phyloP scores from a whole-genome alignment of 345 rosid species.

The Theobroma cacao region DNA sequence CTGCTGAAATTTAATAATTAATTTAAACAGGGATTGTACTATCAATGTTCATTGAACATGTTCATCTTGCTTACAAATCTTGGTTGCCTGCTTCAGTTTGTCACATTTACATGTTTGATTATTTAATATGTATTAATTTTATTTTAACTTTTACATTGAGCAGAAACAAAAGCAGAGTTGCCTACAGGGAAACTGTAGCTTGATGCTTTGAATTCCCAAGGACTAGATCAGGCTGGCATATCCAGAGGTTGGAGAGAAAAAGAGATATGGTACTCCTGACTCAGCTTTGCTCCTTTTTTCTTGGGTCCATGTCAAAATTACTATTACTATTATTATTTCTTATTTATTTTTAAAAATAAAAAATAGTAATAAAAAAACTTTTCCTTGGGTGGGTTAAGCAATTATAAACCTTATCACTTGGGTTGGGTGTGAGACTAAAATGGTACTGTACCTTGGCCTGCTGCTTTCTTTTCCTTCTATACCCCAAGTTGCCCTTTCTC shows the following conservation, averaged over 20 bases:
- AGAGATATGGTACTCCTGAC: neutral
- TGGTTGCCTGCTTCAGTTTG: conserved; percentile 5
- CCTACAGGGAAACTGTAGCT: neutral
- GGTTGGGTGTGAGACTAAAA: neutral
- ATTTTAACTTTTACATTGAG: neutral
- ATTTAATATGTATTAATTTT: neutral
- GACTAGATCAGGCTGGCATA: conserved; percentile 16
- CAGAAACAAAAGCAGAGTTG: neutral
- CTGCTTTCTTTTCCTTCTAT: neutral
- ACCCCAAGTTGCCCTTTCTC: neutral
- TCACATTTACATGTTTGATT: neutral
- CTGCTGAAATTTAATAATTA: neutral
- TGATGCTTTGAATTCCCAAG: conserved; percentile 37
- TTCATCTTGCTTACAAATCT: neutral
- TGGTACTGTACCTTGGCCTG: neutral
- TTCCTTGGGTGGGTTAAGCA: neutral
- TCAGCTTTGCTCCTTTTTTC: neutral
- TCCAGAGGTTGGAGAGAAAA: neutral
- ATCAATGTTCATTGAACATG: conserved; percentile 35
- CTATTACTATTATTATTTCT: neutral
- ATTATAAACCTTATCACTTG: neutral
- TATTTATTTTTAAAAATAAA: neutral
- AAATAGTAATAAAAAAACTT: neutral
- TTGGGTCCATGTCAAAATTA: neutral
- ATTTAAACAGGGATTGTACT: neutral